Evolutionary conservation across 768 basidiomycete genomes (phyloP).

Genomic region (Phlebiopsis flavidoalba): DNA sequence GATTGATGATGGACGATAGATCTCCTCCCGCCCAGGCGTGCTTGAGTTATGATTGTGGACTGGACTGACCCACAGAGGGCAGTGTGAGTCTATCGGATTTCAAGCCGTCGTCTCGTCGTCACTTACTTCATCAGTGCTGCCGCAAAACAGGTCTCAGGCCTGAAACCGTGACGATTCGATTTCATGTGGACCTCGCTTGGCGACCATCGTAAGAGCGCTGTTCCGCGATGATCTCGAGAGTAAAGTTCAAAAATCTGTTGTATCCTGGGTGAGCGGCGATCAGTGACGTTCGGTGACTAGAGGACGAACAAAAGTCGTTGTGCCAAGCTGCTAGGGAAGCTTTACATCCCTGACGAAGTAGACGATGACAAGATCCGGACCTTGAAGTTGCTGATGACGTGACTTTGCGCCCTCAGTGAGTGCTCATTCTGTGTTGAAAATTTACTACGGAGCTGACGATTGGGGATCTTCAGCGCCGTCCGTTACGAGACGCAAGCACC

Average conservation of each 20-base stretch:
- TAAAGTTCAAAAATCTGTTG: slow-evolving; percentile 31
- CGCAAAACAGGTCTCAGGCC: slow-evolving; percentile 36
- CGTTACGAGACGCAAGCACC: slow-evolving; percentile 49
- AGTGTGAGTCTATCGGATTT: slow-evolving; percentile 34
- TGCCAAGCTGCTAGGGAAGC: slow-evolving; percentile 42
- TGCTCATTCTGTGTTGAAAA: slow-evolving; percentile 5
- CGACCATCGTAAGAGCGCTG: slow-evolving; percentile 42
- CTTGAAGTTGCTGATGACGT: slow-evolving; percentile 57
- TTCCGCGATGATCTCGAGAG: slow-evolving; percentile 48
- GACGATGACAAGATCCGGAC: slow-evolving; percentile 66
- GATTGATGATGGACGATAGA: slow-evolving; percentile 72
- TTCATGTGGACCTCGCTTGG: slow-evolving; percentile 54
- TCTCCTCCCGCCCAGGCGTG: slow-evolving; percentile 68
- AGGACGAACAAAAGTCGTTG: slow-evolving; percentile 42
- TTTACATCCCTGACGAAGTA: slow-evolving; percentile 63
- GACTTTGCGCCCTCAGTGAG: slow-evolving; percentile 52
- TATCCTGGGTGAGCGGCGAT: not conserved
- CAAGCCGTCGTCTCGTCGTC: not conserved
- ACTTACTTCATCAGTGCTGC: slow-evolving; percentile 5
- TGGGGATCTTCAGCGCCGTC: slow-evolving; percentile 43
- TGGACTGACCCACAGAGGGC: slow-evolving; percentile 85
- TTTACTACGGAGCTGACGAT: not conserved
- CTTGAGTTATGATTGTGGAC: slow-evolving; percentile 74
- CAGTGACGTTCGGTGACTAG: slow-evolving; percentile 21
- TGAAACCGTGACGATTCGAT: slow-evolving; percentile 34